Evolutionary conservation across 352 stramenopile species (phyloP), one percentile per base, ranked within the genome.

Genomic region (Phytophthora sojae): DNA sequence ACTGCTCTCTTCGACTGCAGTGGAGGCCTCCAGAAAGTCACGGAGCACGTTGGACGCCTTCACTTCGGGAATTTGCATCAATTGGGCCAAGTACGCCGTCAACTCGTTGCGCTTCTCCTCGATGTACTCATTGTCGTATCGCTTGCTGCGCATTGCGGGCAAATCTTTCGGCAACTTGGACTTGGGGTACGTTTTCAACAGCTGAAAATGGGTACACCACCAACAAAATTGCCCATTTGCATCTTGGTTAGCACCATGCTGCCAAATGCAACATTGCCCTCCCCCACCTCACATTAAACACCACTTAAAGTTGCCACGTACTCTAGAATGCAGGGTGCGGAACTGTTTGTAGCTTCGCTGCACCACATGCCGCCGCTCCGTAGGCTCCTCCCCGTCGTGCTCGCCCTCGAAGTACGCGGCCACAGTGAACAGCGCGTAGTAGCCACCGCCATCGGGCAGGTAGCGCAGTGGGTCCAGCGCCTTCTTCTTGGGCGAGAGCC

Each of bases 41-140:
- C 77, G 76, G 21, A 94, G 51, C 30, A 92, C 71, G 29, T 85
- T 83, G 32, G 73, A 90, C 12, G 81, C 60, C 15, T 77, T 77
- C n/a, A 94, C 75, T 69, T 91, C 82, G 2, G 77, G 57, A 23
- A 90, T 77, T 9, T 73, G 73, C 57, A 92, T 67, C 32, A 94
- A 56, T 56, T 85, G 60, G 11, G 76, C 58, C 44, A 94, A 55
- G 59, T 92, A 94, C 52, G 51, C 57, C 45, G 89, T 92, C 49
- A 94, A 66, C 30, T 89, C 78, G 71, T 85, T 66, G 5, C 76
- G 73, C 54, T 94, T 94, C n/a, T 90, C 71, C 57, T 91, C 75
- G 60, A 94, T 90, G 76, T 94, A 94, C 51, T 83, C 71, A 61
- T 87, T 89, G 69, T 92, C 82, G 53, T 90, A 89, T 53, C 84